Evolutionary conservation across 2,329 filamentous ascomycete species (phyloP).

Genomic region (Arachnopeziza araneosa): DNA sequence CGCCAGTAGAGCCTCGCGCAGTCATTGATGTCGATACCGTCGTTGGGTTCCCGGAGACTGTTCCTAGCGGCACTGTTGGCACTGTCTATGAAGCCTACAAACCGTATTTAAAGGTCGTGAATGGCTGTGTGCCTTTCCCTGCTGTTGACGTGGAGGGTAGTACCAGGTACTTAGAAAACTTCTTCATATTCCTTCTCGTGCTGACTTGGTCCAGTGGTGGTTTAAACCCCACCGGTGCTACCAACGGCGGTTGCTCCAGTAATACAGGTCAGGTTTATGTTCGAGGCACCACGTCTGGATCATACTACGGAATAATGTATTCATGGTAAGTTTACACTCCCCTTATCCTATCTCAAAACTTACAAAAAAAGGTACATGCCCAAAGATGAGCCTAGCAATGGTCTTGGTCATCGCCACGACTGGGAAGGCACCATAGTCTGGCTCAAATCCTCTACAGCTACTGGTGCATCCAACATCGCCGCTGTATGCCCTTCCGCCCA

Average conservation of each 20-base stretch:
- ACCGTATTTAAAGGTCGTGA: slow-evolving; percentile 48
- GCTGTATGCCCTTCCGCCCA: slow-evolving; percentile 49
- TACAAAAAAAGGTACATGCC: slow-evolving; percentile 39
- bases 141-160: slow-evolving; percentile 53
- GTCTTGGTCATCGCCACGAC: slow-evolving; percentile 47
- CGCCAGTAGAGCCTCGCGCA: slow-evolving; percentile 33
- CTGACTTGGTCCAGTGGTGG: slow-evolving; percentile 18
- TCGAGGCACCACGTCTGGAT: slow-evolving; percentile 37
- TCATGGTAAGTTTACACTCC: slow-evolving; percentile 35
- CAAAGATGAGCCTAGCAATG: slow-evolving; percentile 37
- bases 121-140: slow-evolving; percentile 59
- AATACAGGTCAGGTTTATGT: slow-evolving; percentile 47
- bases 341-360: slow-evolving; percentile 20
- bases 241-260: slow-evolving; percentile 36
- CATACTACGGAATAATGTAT: slow-evolving; percentile 45
- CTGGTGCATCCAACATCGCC: slow-evolving; percentile 34
- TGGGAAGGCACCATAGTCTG: slow-evolving; percentile 52
- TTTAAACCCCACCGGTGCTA: slow-evolving; percentile 32
- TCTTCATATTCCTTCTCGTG: neutral
- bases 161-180: slow-evolving; percentile 40
- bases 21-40: slow-evolving; percentile 41
- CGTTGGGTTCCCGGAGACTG: slow-evolving; percentile 48
- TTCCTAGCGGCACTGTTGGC: slow-evolving; percentile 43
- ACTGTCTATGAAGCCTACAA: slow-evolving; percentile 49
- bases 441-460: slow-evolving; percentile 34